Conservation (phyloP, 805 yeast genomes). For the Kodamaea nitidulidarum region DNA sequence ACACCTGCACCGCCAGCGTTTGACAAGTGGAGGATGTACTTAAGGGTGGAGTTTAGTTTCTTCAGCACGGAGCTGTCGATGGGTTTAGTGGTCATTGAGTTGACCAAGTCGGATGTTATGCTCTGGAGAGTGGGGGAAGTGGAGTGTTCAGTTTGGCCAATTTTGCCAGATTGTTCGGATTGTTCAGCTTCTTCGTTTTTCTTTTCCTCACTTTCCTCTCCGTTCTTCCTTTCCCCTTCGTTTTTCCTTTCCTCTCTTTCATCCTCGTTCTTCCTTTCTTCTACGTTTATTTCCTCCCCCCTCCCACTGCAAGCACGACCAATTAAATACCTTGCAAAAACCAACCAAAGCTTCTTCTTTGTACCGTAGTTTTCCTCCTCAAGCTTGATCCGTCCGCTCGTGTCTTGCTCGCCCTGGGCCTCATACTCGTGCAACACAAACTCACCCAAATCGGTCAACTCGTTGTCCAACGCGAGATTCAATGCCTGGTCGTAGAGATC, state of each 20-base stretch:
- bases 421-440: constrained; percentile 33
- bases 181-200: neutral
- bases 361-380: constrained; percentile 35
- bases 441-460: constrained; percentile 52
- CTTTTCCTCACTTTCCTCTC: constrained; percentile 3
- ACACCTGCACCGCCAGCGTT: constrained; percentile 24
- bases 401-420: constrained; percentile 3
- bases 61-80: constrained; percentile 19
- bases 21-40: constrained; percentile 31
- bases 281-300: constrained; percentile 6
- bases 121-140: no score
- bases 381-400: constrained; percentile 26
- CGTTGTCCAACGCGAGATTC: constrained; percentile 60
- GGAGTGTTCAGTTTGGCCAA: no score
- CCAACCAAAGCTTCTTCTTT: constrained; percentile 71
- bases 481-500: constrained; percentile 79
- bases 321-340: constrained; percentile 52
- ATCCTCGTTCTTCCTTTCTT: constrained; percentile 1
- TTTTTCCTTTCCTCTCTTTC: constrained; percentile 4
- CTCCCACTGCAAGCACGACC: constrained; percentile 22
- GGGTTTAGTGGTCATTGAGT: constrained; percentile 10
- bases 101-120: constrained; percentile 12
- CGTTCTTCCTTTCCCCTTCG: neutral
- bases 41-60: constrained; percentile 23
- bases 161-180: neutral